Evolutionary conservation across 1,284 basidiomycete species (phyloP), one percentile per base, ranked within the genome.

Genomic region (Trichosporon coremiiforme): DNA sequence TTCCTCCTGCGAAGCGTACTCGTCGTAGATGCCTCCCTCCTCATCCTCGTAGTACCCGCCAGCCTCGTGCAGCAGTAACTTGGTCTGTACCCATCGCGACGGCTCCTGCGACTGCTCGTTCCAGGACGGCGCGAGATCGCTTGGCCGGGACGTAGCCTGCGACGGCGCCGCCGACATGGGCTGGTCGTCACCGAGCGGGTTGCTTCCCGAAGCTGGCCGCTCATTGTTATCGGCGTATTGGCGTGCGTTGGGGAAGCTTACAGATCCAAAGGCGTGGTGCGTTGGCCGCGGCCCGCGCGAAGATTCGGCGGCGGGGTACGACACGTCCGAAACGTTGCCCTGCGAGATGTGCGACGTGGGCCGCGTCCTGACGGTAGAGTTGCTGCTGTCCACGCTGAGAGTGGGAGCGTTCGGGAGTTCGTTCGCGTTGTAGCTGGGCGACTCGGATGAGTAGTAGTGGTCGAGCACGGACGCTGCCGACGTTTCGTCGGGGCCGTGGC

Each of bases 1-100:
- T 55, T 82, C 88, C 62, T 89, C 89, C 69, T 87, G 88, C 4
- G 75, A 75, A 12, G 77, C 74, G 31, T 85, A 85, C 4, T 86
- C 85, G 17, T 85, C 85, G 15, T 80, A 77, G 33, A 47, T 45
- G 62, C 89, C 89, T 68, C 88, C 89, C 15, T 77, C 77, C 31
- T 85, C 85, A 3, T 86, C 85, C 15, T 85, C 85, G 33, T 80
- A 77, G 33, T 73, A 71, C 20, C 74, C 64, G 62, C 76, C 73
- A 7, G 74, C 73, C 64, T 82, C 79, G 66, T 84, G 83, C n/a
- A 83, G 75, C 57, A 78, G 75, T 25, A 84, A 70, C 71, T 84
- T 84, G 65, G 75, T 76, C 72, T 81, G 78, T 5, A 82, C 80
- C 80, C 80, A 84, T 66, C 77, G 75, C 0, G 82, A 73, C 0